Conservation (phyloP, 176 grass and related monocot species). For the Calamus simplicifolius region DNA sequence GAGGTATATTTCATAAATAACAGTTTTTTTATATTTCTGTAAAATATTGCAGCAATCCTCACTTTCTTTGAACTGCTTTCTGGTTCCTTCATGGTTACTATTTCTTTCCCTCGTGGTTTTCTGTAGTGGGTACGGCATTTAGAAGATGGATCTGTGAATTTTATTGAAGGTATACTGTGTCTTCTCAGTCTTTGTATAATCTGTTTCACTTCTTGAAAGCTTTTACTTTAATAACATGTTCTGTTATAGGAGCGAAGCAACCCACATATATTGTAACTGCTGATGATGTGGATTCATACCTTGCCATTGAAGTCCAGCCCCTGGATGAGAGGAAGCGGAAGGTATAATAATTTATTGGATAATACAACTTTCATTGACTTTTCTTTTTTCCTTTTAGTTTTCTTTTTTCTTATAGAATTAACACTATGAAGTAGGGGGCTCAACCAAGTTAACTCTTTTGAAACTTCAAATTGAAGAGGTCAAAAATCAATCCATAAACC, state of each 20-base stretch:
- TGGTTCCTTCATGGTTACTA: no score
- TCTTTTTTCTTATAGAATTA: no score
- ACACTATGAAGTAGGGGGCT: no score
- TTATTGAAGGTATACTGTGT: slow-evolving; percentile 62
- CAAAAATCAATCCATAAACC: no score
- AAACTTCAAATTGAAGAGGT: no score
- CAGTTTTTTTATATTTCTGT: no score
- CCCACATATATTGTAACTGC: slow-evolving; percentile 85
- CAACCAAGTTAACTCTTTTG: no score
- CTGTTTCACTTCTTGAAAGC: slow-evolving; percentile 7
- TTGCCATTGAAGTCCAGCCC: slow-evolving; percentile 93
- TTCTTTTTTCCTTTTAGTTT: neutral
- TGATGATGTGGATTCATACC: slow-evolving; percentile 82
- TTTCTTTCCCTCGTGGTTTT: no score
- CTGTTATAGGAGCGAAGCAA: slow-evolving; percentile 62
- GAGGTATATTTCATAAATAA: slow-evolving; percentile 33
- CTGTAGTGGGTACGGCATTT: slow-evolving; percentile 86
- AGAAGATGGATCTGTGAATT: slow-evolving; percentile 89
- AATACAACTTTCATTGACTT: neutral
- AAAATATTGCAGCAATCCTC: no score
- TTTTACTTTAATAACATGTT: slow-evolving; percentile 14
- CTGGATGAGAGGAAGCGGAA: slow-evolving; percentile 92
- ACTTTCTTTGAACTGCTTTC: no score
- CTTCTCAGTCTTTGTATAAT: neutral
- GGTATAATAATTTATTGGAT: slow-evolving; percentile 23